Base-by-base conservation (phyloP, 805 yeast genomes). In the Nakazawaea pomicola region DNA sequence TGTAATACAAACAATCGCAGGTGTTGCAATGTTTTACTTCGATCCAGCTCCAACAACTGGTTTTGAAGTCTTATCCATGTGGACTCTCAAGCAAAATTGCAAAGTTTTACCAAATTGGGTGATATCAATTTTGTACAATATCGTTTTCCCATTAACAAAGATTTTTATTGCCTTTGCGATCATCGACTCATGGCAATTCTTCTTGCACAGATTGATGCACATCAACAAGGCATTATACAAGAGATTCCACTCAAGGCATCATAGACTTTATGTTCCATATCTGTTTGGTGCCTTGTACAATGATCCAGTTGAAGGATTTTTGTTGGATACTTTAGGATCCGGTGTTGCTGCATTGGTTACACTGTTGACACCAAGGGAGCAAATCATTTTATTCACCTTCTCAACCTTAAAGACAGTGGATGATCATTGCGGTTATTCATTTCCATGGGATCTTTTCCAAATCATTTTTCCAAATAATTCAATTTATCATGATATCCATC, bases 361-460 rank as follows among this genome's bases (percentile, higher is more conserved):
- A 1, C 68, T 72, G 2, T 67, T 93, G 47, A 65, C 84, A 3
- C 84, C 88, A 36, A 78, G 96, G 44, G 98, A 93, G 63, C 67
- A 82, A 38, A 65, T 84, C 17, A 49, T 83, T 10, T 65, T 93
- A 41, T 93, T 71, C 63, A 79, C 91, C 2, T 87, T 93, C 59
- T 86, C 96, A 12, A 93, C 99, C 2, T 62, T 93, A 75, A 93
- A 93, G 62, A 93, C 99, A 1, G 96, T 93, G 37, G 98, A 93
- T 60, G 99, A 93, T 61, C 99, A 93, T 64, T 93, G 98, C 62
- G 99, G 99, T n/a, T 93, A 91, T 61, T 79, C 90, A 21, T 68
- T 93, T 42, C 98, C 98, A 12, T 84, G 68, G 60, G 99, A 93
- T 61, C 79, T 90, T 17, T 84, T 93, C 72, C 99, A 93, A 68